phyloP scores from a whole-genome alignment of 2,329 filamentous ascomycete species.

The Monilinia fructigena region DNA sequence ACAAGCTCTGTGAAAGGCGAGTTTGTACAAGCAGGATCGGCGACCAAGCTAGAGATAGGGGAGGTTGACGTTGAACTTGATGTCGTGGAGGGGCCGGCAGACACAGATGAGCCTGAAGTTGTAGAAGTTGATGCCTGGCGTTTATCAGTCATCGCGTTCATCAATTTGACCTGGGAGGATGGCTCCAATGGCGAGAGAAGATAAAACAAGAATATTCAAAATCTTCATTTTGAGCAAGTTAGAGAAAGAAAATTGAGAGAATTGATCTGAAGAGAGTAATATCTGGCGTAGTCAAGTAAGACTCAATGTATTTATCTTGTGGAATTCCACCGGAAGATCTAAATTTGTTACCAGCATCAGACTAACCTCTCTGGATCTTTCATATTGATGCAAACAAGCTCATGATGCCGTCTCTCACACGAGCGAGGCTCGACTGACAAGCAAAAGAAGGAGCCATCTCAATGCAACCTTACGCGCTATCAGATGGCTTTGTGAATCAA shows the following conservation, averaged over 20 bases:
- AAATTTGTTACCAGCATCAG: not conserved
- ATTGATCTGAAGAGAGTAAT: conserved; percentile 23
- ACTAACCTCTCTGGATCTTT: not conserved
- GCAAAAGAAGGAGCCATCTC: not conserved
- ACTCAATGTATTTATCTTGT: conserved; percentile 22
- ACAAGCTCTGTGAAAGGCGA: conserved; percentile 38
- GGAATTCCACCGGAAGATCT: not conserved
- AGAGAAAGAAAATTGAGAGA: conserved; percentile 17
- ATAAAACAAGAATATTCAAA: conserved; percentile 19
- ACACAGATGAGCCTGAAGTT: conserved; percentile 4
- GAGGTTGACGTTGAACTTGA: conserved; percentile 16
- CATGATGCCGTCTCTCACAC: conserved; percentile 18
- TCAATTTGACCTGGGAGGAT: conserved; percentile 9
- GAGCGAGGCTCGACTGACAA: conserved; percentile 16
- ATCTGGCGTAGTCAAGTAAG: conserved; percentile 7
- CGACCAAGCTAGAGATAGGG: conserved; percentile 20
- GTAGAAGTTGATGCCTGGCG: conserved; percentile 12
- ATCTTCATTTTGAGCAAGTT: conserved; percentile 24
- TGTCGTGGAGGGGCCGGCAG: not conserved
- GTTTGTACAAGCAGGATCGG: conserved; percentile 34
- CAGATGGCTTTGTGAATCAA: not conserved
- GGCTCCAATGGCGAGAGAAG: conserved; percentile 12
- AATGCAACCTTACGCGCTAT: not conserved
- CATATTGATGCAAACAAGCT: conserved; percentile 11
- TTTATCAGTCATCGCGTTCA: conserved; percentile 12